These are phyloP conservation scores for Serendipita sp. DNA, from an alignment of 768 basidiomycete genomes.

Conservation along the genomic window DNA sequence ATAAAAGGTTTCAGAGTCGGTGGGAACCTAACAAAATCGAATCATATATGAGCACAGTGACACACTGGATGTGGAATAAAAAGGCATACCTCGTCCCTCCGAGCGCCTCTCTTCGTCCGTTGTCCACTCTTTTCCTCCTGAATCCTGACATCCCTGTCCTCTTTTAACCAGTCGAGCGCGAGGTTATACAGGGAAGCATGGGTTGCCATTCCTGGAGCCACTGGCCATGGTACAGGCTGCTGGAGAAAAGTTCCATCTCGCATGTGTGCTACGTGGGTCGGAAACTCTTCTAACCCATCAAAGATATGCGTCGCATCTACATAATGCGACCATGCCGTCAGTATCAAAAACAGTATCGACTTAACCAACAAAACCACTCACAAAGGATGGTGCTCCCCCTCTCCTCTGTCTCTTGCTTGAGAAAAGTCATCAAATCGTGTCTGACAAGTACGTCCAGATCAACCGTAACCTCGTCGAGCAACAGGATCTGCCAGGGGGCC, in stretches of 20 bases:
- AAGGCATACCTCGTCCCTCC: slow-evolving; percentile 33
- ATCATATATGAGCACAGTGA: not conserved
- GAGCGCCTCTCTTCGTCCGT: slow-evolving; percentile 42
- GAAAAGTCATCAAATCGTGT: slow-evolving; percentile 74
- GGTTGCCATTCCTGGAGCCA: slow-evolving; percentile 16
- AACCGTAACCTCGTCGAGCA: slow-evolving; percentile 95
- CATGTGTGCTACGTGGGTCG: slow-evolving; percentile 88
- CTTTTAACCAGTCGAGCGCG: slow-evolving; percentile 75
- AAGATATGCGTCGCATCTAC: slow-evolving; percentile 95
- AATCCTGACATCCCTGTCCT: slow-evolving; percentile 55
- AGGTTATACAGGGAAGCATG: slow-evolving; percentile 41
- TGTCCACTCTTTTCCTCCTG: slow-evolving; percentile 40
- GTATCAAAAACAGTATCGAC: slow-evolving; percentile 5
- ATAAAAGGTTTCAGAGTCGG: slow-evolving; percentile 75
- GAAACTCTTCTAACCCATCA: slow-evolving; percentile 80
- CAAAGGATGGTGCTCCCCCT: slow-evolving; percentile 83
- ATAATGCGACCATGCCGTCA: slow-evolving; percentile 9
- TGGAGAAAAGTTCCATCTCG: slow-evolving; percentile 61
- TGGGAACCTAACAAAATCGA: slow-evolving; percentile 32
- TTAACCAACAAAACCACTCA: slow-evolving; percentile 20
- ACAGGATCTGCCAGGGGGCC: slow-evolving; percentile 81
- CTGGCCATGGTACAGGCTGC: slow-evolving; percentile 55
- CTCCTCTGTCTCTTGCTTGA: slow-evolving; percentile 61
- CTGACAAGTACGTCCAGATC: slow-evolving; percentile 94
- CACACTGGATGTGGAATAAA: not conserved